These are phyloP conservation scores for Neovahlkampfia damariscottae DNA, from an alignment of 78 protist genomes.

Conservation along the genomic window DNA sequence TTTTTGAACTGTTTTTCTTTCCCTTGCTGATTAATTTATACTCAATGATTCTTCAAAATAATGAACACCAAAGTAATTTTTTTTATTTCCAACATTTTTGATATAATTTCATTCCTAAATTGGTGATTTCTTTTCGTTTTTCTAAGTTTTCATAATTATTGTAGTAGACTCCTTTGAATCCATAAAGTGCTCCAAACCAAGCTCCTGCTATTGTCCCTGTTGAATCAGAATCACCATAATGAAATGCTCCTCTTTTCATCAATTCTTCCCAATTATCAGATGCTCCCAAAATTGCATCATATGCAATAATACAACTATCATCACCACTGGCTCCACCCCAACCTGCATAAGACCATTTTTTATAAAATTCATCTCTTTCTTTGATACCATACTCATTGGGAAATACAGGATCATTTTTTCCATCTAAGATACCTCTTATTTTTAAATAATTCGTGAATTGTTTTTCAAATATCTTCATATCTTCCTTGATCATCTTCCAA, in stretches of 20 bases:
- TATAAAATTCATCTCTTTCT: constrained; percentile 41
- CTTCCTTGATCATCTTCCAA: constrained; percentile 1
- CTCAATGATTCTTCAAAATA: too few species aligned
- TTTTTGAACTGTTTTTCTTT: too few species aligned
- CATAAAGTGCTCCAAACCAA: constrained; percentile 61
- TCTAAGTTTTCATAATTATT: too few species aligned
- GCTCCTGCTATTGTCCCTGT: constrained; percentile 58
- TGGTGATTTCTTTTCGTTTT: too few species aligned
- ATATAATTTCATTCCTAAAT: too few species aligned
- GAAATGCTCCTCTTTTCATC: constrained; percentile 31
- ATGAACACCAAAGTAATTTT: too few species aligned
- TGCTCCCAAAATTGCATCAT: constrained; percentile 47
- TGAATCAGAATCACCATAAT: constrained; percentile 60
- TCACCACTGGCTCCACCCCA: constrained; percentile 61
- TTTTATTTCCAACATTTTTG: too few species aligned
- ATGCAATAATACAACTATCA: constrained; percentile 44
- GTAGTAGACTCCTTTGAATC: too few species aligned
- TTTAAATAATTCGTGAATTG: constrained; percentile 33
- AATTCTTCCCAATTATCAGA: constrained; percentile 6
- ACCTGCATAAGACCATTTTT: constrained; percentile 26
- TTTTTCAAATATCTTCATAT: constrained; percentile 31
- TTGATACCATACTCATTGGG: constrained; percentile 23
- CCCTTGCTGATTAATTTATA: too few species aligned
- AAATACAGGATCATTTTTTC: constrained; percentile 38
- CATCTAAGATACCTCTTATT: constrained; percentile 16